Evolutionary conservation across 257 asterid species (phyloP), one percentile per base, ranked within the genome.

Genomic region (Mitragyna speciosa): DNA sequence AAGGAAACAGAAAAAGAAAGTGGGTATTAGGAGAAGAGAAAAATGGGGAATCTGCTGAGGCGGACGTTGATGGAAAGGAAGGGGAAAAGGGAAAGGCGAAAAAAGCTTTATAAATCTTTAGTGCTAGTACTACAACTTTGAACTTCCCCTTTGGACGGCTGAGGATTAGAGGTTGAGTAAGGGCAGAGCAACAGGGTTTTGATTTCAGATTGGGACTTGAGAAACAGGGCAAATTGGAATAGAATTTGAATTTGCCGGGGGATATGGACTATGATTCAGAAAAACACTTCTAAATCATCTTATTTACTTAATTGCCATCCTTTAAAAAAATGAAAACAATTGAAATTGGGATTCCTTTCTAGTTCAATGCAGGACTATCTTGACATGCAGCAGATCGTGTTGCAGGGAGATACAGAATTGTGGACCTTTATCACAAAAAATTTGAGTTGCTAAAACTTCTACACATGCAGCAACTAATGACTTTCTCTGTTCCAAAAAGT

Each of bases 71-170:
- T 71, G 81, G 78, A 78, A 71, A 72, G 80, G 78, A 72, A 68
- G 75, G 83, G 61, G 75, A 83, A 51, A 78, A 48, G 80, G 73
- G 71, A 56, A 83, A 85, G 83, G 87, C 73, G 52, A 59, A 79
- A 59, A 79, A 82, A 84, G 85, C 76, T 52, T 36, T 36, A 4
- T 26, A 86, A 81, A 79, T 76, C 84, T 67, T 26, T 47, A 26
- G 12, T 26, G 20, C 22, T 15, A n/a, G 68, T 45, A 61, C 16
- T 10, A 58, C 28, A 20, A 9, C 82, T 14, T 2, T 14, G 2
- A 59, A 8, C 31, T 47, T 15, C 71, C 59, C 63, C 54, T 81
- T 85, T 88, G 92, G 86, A 87, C 89, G 94, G 94, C 87, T 82
- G 76, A 87, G 86, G 79, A 84, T 75, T 80, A 36, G 36, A 26